Evolutionary conservation across 2,329 filamentous ascomycete genomes (phyloP).

Genomic region (Sclerotinia trifoliorum): DNA sequence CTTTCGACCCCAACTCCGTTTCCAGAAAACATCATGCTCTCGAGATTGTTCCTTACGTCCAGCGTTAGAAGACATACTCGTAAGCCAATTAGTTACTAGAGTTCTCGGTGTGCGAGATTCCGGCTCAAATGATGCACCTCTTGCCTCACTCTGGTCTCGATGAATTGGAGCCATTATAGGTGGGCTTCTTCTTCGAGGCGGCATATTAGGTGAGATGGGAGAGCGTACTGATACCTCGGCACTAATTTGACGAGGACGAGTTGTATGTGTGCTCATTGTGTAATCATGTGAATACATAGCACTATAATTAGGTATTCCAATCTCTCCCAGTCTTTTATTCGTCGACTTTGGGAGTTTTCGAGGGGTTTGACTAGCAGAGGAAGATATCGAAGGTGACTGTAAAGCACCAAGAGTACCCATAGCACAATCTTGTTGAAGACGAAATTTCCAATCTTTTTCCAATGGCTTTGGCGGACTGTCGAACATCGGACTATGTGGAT

Average conservation of each 20-base stretch:
- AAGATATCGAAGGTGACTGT: not conserved
- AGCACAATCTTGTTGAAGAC: constrained; percentile 1
- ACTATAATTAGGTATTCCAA: not conserved
- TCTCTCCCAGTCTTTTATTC: not conserved
- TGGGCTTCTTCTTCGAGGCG: constrained; percentile 15
- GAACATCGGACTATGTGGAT: constrained; percentile 8
- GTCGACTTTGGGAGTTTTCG: not conserved
- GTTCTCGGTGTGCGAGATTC: constrained; percentile 18
- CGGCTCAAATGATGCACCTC: constrained; percentile 16
- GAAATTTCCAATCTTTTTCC: constrained; percentile 14
- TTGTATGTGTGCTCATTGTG: not conserved
- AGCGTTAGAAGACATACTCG: constrained; percentile 14
- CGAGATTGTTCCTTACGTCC: constrained; percentile 11
- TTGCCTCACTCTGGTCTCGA: not conserved
- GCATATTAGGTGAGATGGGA: not conserved
- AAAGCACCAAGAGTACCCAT: not conserved
- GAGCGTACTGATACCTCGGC: not conserved
- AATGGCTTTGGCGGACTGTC: not conserved
- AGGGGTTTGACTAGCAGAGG: not conserved
- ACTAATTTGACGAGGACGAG: not conserved
- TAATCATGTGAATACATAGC: not conserved
- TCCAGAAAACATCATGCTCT: constrained; percentile 10
- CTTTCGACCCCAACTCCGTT: constrained; percentile 18
- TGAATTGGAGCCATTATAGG: constrained; percentile 15
- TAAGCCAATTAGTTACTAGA: constrained; percentile 16